Base-by-base conservation (phyloP, 2,329 filamentous ascomycete genomes). In the Lasiodiplodia citricola region DNA sequence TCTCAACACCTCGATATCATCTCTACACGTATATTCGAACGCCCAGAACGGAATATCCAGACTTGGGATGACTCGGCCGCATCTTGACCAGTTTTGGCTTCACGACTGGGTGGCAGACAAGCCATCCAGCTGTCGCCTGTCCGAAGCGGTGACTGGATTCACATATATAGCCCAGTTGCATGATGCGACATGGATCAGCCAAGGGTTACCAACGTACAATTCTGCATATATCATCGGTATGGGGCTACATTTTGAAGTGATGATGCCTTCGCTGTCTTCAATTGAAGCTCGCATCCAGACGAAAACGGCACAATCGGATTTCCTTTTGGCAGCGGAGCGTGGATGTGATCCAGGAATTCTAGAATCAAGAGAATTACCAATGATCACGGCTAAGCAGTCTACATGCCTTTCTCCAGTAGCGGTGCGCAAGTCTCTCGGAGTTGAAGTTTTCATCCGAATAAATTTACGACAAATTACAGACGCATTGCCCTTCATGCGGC, bases 301-400 rank as follows among this genome's bases (percentile, higher is more conserved):
- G 18, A 2, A 21, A 47, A 1, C 10, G 4, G 44, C 7, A n/a
- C 2, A 47, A 21, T 11, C 18, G n/a, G 38, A 41, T 3, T 14
- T 4, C 18, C 8, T 1, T 4, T 21, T 8, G 10, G 7, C 18
- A 47, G 10, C 4, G 2, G n/a, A 21, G 18, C 5, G 2, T 35
- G 10, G 2, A 1, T 35, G 8, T 10, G 8, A 35, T 2, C 0
- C 8, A 10, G 2, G 2, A 10, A 10, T 35, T 1, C 31, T 35
- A 35, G 7, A 3, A 11, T 47, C 8, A 4, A 47, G 44, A 10
- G 18, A 11, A 8, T 8, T 47, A 18, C 41, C 16, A 8, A 18
- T 8, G 16, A n/a, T n/a, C 3, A 6, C 8, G 16, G 16, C 2
- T 2, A 7, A 8, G 16, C 0, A n/a, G 3, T 8, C 16, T 21